Conservation (phyloP, 805 yeast species). For the Myxozyma monticola region DNA sequence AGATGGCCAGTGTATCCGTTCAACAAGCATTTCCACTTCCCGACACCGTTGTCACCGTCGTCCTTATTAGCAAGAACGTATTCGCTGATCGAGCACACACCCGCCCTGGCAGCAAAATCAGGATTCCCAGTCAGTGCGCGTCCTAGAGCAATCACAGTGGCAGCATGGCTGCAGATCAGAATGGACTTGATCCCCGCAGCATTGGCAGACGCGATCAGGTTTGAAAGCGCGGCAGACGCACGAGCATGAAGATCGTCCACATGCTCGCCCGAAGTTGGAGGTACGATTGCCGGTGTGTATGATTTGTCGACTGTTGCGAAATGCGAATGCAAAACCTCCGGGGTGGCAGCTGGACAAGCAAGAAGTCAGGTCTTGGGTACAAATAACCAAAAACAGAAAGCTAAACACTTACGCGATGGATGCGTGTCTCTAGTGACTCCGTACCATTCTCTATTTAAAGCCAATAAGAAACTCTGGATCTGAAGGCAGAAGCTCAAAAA, state of each 20-base stretch:
- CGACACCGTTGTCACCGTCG: conserved; percentile 33
- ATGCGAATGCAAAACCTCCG: conserved; percentile 49
- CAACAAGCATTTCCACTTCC: conserved; percentile 59
- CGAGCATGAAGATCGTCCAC: conserved; percentile 68
- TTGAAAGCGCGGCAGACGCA: conserved; percentile 53
- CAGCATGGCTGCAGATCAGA: conserved; percentile 85
- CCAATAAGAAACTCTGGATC: not conserved
- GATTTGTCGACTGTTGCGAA: conserved; percentile 52
- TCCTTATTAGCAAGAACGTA: conserved; percentile 44
- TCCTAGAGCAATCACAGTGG: conserved; percentile 85
- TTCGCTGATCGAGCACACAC: conserved; percentile 81
- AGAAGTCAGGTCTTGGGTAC: not conserved
- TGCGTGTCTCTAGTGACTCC: conserved; percentile 61
- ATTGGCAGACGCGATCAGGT: conserved; percentile 57
- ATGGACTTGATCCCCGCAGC: conserved; percentile 64
- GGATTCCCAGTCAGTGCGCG: conserved; percentile 62
- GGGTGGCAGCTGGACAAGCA: conserved; percentile 49
- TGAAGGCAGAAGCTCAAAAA: not conserved
- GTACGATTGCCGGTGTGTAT: conserved; percentile 59
- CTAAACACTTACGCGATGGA: conserved; percentile 50
- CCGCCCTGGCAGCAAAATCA: conserved; percentile 62
- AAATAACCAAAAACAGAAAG: not conserved
- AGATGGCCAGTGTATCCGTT: conserved; percentile 77
- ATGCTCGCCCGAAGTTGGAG: conserved; percentile 70
- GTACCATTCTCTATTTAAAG: conserved; percentile 77